Evolutionary conservation across 169 alveolate species (phyloP).

Genomic region (Eimeria brunetti): DNA sequence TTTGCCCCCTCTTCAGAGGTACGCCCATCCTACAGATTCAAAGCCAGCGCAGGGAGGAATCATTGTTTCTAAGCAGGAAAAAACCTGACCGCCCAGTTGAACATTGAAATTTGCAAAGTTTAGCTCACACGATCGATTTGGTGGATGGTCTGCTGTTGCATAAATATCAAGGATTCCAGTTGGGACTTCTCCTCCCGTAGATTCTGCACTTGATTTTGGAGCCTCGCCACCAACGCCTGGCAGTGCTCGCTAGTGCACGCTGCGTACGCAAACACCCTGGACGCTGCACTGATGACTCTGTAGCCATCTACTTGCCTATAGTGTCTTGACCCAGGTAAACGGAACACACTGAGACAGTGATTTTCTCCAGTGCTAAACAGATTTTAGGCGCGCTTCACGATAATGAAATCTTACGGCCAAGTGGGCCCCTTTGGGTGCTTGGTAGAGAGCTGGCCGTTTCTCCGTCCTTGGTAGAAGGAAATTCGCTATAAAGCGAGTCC

Average conservation of each 20-base stretch:
- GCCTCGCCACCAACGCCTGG: slow-evolving; percentile 54
- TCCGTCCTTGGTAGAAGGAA: neutral
- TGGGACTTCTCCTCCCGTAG: slow-evolving; percentile 72
- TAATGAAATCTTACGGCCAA: slow-evolving; percentile 2
- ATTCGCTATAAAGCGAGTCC: neutral
- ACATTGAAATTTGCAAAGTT: neutral
- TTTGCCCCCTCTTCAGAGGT: slow-evolving; percentile 55
- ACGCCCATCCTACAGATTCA: slow-evolving; percentile 58
- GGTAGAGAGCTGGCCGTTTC: slow-evolving; percentile 39
- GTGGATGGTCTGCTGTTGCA: slow-evolving; percentile 75
- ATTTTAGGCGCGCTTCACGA: neutral
- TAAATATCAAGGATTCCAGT: slow-evolving; percentile 54
- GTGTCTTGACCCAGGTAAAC: neutral
- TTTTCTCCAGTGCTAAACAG: neutral
- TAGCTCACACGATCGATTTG: slow-evolving; percentile 58
- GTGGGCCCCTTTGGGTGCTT: slow-evolving; percentile 65
- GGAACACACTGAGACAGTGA: neutral
- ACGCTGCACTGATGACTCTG: neutral
- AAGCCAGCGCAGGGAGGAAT: neutral
- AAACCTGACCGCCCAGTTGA: neutral
- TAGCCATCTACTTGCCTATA: neutral
- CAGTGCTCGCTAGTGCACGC: slow-evolving; percentile 69
- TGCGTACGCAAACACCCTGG: neutral
- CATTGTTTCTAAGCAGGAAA: neutral
- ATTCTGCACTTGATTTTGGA: slow-evolving; percentile 70